These are phyloP conservation scores for Gypsophila paniculata DNA, from an alignment of 179 eudicot genomes.

Conservation along the genomic window DNA sequence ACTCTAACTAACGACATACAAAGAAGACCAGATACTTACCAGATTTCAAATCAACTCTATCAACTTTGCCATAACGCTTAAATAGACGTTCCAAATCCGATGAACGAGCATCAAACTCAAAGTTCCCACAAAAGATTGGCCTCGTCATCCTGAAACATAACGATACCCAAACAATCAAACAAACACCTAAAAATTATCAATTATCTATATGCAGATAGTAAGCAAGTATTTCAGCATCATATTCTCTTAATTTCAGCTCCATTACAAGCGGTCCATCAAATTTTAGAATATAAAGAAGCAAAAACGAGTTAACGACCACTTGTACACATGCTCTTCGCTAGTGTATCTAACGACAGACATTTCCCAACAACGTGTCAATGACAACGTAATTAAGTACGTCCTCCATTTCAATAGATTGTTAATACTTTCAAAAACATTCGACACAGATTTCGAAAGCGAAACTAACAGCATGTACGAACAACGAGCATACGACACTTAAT, in stretches of 20 bases:
- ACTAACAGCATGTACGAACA: too few relatives aligned
- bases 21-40: conserved; percentile 40
- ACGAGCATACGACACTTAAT: too few relatives aligned
- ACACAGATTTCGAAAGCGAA: too few relatives aligned
- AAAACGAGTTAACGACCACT: too few relatives aligned
- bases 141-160: conserved; percentile 37
- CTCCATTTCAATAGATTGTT: too few relatives aligned
- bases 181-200: not conserved
- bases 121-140: conserved; percentile 82
- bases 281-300: not conserved
- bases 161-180: not conserved
- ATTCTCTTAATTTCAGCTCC: not conserved
- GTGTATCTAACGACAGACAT: too few relatives aligned
- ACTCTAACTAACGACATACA: not conserved
- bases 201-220: not conserved
- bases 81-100: conserved; percentile 77
- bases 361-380: too few relatives aligned
- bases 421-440: too few relatives aligned
- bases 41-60: conserved; percentile 79
- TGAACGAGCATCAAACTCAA: conserved; percentile 68
- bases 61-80: conserved; percentile 72
- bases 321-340: too few relatives aligned
- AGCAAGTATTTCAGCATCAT: not conserved
- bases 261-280: not conserved
- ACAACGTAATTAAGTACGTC: too few relatives aligned